Base-by-base conservation (phyloP, 441 rosid genomes). In the Capsella rubella region DNA sequence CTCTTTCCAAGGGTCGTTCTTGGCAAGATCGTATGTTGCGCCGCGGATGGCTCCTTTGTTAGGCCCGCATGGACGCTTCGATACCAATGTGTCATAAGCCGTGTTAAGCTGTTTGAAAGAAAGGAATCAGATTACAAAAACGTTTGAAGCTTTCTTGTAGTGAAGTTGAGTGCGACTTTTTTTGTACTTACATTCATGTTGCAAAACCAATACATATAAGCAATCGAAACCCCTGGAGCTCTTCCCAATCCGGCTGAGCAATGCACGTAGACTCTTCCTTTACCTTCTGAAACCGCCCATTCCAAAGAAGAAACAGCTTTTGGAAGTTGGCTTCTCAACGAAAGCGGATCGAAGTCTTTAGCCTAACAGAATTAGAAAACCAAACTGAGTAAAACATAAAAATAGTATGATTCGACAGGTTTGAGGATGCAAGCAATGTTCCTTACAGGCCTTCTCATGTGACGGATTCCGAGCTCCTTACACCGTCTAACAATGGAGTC, bases 201-300 rank as follows among this genome's bases (percentile, higher is more conserved):
- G 15, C 87, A 75, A 75, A 93, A 88, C 97, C 96, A 89, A 82
- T 79, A 90, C 84, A 90, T 82, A 79, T 90, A 93, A 45, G 98
- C 86, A 39, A 90, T 89, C 0, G 91, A 89, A 67, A 88, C 89
- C 10, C 96, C 97, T 8, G 97, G 98, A 31, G 98, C 98, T 73
- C 97, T 90, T 75, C 98, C 98, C 6, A 94, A 82, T 56, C 98
- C 97, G 8, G 98, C 98, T 8, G 96, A 87, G 78, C 97, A 94
- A 61, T 94, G 98, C 40, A 94, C 89, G 27, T 94, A 94, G 4
- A 80, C 92, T 69, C 85, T 71, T 29, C 96, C 97, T 76, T 89
- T 94, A 61, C 94, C 98, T 64, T 90, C 83, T 0, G 92, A 87
- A 72, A 87, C 83, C 43, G 95, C 95, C 95, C 92, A 87, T 82